Evolutionary conservation across 1,139 yeast species (phyloP), one percentile per base, ranked within the genome.

Genomic region (Hyphopichia buzzinii): DNA sequence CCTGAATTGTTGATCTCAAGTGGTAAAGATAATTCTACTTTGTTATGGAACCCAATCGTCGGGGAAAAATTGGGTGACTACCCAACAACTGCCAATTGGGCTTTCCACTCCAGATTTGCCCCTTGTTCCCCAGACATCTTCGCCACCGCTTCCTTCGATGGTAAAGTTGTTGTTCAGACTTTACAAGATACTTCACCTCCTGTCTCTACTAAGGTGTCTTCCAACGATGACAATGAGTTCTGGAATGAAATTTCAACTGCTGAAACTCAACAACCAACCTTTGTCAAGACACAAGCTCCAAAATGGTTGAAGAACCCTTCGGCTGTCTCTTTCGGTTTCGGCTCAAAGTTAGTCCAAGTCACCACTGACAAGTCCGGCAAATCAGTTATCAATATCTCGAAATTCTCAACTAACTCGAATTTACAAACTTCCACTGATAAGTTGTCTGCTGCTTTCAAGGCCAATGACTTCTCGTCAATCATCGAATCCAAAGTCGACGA

Each of bases 41-140:
- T 82, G 45, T 67, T 92, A 50, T 94, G 98, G 98, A 89, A 92
- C 57, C 97, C 97, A 17, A 68, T 74, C 39, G 57, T 75, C 17
- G 90, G 86, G 28, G 68, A 70, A 39, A 77, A 79, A 52, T 66
- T 92, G 45, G 96, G 94, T 5, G 87, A 87, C 54, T 92, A 87
- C 56, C 97, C 97, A 35, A 79, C 94, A 17, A 79, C 95, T 29
- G 86, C 95, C 29, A 90, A 88, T 60, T 92, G 98, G 98, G 84
- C 88, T 19, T 92, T 89, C 66, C 81, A 85, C 59, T 78, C 95
- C 12, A 75, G 77, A 50, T 92, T 90, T 68, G 95, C 96, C 40
- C 95, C 96, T 30, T 62, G 71, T 19, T 79, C 87, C 17, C 98
- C 99, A 4, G 97, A 90, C 43, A 64, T 88, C 39, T 85, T 94